Percentiles rank a stretch among this genome's conserved stretches.
phyloP scores from a whole-genome alignment of 768 basidiomycete species.

The Leucocoprinus sp. region DNA sequence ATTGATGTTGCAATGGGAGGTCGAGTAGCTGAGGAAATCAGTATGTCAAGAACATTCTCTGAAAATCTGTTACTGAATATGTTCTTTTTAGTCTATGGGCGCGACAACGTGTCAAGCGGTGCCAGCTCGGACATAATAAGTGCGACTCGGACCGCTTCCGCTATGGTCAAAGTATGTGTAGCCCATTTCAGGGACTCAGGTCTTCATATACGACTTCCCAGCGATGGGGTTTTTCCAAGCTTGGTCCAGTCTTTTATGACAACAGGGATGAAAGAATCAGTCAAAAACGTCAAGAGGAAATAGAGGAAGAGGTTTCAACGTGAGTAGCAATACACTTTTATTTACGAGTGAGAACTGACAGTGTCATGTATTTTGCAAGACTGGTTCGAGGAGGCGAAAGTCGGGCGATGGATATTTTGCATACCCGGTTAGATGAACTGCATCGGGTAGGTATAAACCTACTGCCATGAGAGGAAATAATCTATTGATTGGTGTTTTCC shows the following conservation, averaged over 20 bases:
- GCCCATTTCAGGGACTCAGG: conserved; percentile 1
- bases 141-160: conserved; percentile 72
- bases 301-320: conserved; percentile 82
- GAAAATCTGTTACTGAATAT: conserved; percentile 7
- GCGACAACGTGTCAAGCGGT: conserved; percentile 84
- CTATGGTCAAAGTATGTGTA: conserved; percentile 79
- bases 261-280: conserved; percentile 67
- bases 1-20: conserved; percentile 95
- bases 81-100: conserved; percentile 62
- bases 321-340: conserved; percentile 32
- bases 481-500: conserved; percentile 1
- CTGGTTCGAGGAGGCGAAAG: conserved; percentile 63
- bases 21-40: conserved; percentile 88
- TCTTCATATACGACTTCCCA: conserved; percentile 21
- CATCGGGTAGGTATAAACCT: conserved; percentile 47
- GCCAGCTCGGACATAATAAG: conserved; percentile 80
- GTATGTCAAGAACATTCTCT: conserved; percentile 31
- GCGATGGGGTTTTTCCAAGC: conserved; percentile 76
- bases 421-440: conserved; percentile 62
- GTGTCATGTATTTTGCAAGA: conserved; percentile 25
- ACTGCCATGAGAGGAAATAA: background rate
- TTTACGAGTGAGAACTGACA: conserved; percentile 11
- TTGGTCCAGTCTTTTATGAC: conserved; percentile 79
- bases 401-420: conserved; percentile 58
- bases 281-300: conserved; percentile 68